These are phyloP conservation scores for Glutinoglossum americanum DNA, from an alignment of 495 filamentous ascomycete species.

Conservation along the genomic window DNA sequence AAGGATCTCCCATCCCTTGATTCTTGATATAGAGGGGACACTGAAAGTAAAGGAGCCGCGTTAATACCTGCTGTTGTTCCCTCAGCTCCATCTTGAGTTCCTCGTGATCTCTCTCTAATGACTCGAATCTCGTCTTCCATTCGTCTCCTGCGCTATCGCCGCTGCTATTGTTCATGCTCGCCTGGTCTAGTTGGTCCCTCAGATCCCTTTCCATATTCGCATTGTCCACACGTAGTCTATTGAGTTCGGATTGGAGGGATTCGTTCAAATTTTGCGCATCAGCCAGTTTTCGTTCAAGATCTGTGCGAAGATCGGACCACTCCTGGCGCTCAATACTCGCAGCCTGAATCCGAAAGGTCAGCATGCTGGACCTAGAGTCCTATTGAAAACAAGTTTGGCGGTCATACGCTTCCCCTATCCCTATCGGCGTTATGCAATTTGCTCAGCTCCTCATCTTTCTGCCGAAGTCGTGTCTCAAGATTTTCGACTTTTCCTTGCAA, in stretches of 20 bases:
- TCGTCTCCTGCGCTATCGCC: slow-evolving; percentile 14
- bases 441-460: slow-evolving; percentile 35
- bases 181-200: slow-evolving; percentile 38
- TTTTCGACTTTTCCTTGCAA: slow-evolving; percentile 52
- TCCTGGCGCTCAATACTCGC: slow-evolving; percentile 32
- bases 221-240: slow-evolving; percentile 46
- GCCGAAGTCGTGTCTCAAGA: slow-evolving; percentile 37
- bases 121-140: slow-evolving; percentile 31
- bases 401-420: slow-evolving; percentile 21
- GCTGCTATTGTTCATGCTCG: slow-evolving; percentile 6
- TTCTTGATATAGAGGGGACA: too few relatives aligned
- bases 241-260: slow-evolving; percentile 55
- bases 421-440: slow-evolving; percentile 23
- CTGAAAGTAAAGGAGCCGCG: background rate
- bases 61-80: slow-evolving; percentile 34
- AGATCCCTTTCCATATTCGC: slow-evolving; percentile 38
- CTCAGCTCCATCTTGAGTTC: slow-evolving; percentile 45
- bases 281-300: slow-evolving; percentile 56
- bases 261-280: slow-evolving; percentile 59
- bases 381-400: background rate
- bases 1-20: too few relatives aligned
- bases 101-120: slow-evolving; percentile 50
- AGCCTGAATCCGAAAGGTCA: slow-evolving; percentile 12
- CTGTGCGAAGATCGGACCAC: slow-evolving; percentile 50
- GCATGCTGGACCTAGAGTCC: background rate